phyloP scores from a whole-genome alignment of 495 filamentous ascomycete species.

The Penicillium coprophilum region DNA sequence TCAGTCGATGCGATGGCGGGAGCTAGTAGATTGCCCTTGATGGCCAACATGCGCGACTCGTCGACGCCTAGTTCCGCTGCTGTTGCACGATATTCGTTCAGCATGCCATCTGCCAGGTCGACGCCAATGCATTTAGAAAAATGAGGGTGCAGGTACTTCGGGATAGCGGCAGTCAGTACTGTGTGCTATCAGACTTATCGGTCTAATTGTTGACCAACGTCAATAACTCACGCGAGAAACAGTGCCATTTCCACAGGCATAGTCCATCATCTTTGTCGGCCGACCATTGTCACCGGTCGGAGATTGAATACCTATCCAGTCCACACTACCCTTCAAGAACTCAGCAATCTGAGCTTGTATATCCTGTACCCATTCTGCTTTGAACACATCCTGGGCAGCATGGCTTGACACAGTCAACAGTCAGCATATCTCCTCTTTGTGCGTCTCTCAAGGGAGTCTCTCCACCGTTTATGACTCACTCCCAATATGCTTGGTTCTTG shows the following conservation, averaged over 20 bases:
- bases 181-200: background rate
- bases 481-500: background rate
- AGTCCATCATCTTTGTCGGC: background rate
- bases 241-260: background rate
- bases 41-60: background rate
- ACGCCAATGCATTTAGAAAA: background rate
- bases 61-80: background rate
- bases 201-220: background rate
- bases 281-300: background rate
- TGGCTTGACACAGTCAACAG: background rate
- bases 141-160: background rate
- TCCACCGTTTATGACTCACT: background rate
- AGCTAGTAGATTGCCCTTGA: background rate
- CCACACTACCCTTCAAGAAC: background rate
- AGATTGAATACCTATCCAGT: background rate
- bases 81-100: background rate
- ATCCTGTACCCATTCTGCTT: background rate
- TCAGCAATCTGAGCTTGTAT: background rate
- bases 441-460: background rate
- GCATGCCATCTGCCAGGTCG: conserved; percentile 1
- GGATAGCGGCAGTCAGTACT: background rate
- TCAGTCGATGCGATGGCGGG: background rate
- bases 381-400: background rate
- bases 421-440: background rate
- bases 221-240: background rate